Evolutionary conservation across 345 rosid genomes (phyloP).

Genomic region (Gossypium rotundifolium): DNA sequence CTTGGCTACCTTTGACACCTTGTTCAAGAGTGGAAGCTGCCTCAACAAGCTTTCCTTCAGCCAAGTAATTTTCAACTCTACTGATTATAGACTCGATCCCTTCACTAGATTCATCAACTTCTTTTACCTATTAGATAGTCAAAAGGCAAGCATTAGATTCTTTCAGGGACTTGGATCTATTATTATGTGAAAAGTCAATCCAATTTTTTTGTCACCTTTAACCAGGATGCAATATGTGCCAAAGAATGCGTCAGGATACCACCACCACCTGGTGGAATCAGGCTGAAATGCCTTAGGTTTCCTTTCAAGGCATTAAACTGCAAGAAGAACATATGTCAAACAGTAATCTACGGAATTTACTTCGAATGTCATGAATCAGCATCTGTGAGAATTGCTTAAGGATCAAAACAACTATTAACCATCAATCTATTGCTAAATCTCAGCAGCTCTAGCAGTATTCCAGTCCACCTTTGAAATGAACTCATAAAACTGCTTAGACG

Average conservation of each 20-base stretch:
- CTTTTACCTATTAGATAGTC: conserved; percentile 51
- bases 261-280: conserved; percentile 87
- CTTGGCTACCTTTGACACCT: conserved; percentile 83
- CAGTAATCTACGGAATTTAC: not conserved
- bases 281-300: conserved; percentile 70
- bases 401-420: not conserved
- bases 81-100: conserved; percentile 67
- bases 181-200: not conserved
- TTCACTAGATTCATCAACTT: conserved; percentile 54
- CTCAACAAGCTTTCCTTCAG: conserved; percentile 81
- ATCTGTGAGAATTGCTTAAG: not conserved
- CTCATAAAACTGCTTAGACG: not conserved
- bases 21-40: conserved; percentile 83
- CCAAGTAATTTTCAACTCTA: conserved; percentile 63
- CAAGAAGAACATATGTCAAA: not conserved
- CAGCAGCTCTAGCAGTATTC: not conserved
- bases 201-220: conserved; percentile 49
- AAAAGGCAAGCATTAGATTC: not conserved
- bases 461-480: not conserved
- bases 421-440: not conserved
- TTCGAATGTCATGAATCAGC: not conserved
- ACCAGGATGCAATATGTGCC: conserved; percentile 76
- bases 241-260: conserved; percentile 77
- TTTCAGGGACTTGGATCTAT: not conserved
- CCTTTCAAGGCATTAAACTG: conserved; percentile 84